Base-by-base conservation (phyloP, 495 filamentous ascomycete genomes). In the Neurospora sp. region DNA sequence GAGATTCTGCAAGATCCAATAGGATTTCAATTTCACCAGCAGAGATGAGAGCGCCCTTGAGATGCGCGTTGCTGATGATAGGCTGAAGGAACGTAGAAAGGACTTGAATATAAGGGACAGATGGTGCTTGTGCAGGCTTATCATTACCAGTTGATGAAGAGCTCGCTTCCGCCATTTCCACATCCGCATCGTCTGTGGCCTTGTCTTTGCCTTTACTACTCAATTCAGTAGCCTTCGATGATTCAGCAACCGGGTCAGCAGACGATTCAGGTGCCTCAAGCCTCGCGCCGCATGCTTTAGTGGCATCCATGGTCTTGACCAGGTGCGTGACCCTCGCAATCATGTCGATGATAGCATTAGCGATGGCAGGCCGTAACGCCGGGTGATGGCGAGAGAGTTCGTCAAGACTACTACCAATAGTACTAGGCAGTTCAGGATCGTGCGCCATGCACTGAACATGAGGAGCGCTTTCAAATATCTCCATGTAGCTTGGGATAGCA, bases 321-420 rank as follows among this genome's bases (percentile, higher is more conserved):
- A 98, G 79, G 70, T 90, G 81, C 39, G 86, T 86, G 44, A 98
- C 91, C 72, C 92, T 88, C 35, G 88, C 89, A 44, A 96, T 87
- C 93, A 97, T 97, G 69, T 92, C 87, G 42, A 94, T 85, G 16
- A 97, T 88, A 6, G 91, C 89, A 76, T 90, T 88, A 82, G 96
- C 89, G 72, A 98, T 93, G 14, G 88, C 87, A 38, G 88, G 84
- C 72, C 94, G 93, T 65, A 99, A 83, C 12, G 86, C 85, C 0
- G 96, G 96, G 79, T 99, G 96, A 77, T 99, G 96, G 22, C 96
- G 90, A 39, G 95, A 91, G 72, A 99, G 86, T 78, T 99, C 96
- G 79, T 99, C 96, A 78, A 99, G 97, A 14, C 91, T 91, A 7
- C 86, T 88, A 27, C 96, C 96, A 48, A 98, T 84, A 48, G 86